These are phyloP conservation scores for Podaxis mareebaensis DNA, from an alignment of 768 basidiomycete genomes.

Conservation along the genomic window DNA sequence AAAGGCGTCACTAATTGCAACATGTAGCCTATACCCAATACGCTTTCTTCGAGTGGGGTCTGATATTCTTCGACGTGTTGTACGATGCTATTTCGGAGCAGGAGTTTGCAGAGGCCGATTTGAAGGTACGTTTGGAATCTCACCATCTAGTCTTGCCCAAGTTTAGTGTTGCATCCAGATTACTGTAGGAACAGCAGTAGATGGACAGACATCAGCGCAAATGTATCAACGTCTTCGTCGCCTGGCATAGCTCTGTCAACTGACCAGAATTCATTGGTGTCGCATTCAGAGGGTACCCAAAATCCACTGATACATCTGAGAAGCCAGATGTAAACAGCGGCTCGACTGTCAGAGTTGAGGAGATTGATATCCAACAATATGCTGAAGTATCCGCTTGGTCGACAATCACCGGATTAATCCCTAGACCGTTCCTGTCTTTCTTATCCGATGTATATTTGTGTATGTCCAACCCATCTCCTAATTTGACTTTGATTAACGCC, in stretches of 20 bases:
- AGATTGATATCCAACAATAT: background rate
- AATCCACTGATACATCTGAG: background rate
- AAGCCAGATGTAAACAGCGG: background rate
- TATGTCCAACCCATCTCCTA: conserved; percentile 31
- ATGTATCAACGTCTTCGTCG: conserved; percentile 38
- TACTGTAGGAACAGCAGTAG: conserved; percentile 23
- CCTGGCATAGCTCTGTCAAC: conserved; percentile 31
- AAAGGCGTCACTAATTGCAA: conserved; percentile 5
- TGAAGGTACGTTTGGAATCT: conserved; percentile 45
- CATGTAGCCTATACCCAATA: conserved; percentile 79
- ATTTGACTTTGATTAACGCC: conserved; percentile 13
- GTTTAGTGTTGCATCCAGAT: conserved; percentile 23
- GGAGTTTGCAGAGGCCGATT: conserved; percentile 55
- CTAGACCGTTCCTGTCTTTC: conserved; percentile 27
- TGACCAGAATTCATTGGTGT: background rate
- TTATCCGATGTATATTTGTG: conserved; percentile 55
- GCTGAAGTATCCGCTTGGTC: background rate
- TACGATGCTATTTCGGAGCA: conserved; percentile 69
- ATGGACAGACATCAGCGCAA: conserved; percentile 12
- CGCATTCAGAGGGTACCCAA: background rate
- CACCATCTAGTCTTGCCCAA: background rate
- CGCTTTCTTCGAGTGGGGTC: conserved; percentile 85
- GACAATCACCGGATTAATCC: background rate
- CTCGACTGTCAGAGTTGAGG: background rate
- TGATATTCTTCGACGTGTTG: conserved; percentile 71